phyloP scores from a whole-genome alignment of 2,329 filamentous ascomycete species.

The Aureobasidium lini region DNA sequence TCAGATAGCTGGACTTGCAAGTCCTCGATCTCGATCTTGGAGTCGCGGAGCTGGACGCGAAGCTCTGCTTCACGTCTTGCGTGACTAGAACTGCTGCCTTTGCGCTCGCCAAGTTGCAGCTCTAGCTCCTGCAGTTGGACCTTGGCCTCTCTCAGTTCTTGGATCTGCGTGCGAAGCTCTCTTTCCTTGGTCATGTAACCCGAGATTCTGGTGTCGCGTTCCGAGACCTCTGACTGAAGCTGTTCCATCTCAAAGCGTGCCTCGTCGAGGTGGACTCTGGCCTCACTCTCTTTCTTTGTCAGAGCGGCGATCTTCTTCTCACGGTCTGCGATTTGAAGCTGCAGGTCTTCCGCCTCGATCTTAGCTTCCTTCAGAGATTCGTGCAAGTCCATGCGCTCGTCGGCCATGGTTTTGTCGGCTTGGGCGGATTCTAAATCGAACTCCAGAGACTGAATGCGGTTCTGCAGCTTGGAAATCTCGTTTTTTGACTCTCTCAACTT shows the following conservation, averaged over 20 bases:
- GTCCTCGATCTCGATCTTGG: constrained; percentile 26
- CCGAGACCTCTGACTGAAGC: constrained; percentile 51
- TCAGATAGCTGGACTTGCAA: constrained; percentile 34
- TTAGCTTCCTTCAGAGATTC: constrained; percentile 55
- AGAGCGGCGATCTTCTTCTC: constrained; percentile 57
- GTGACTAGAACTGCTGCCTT: constrained; percentile 29
- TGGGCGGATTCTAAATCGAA: constrained; percentile 50
- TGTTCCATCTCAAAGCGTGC: constrained; percentile 34
- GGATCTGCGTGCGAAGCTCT: constrained; percentile 30
- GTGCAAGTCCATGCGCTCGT: constrained; percentile 54
- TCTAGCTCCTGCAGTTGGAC: constrained; percentile 28
- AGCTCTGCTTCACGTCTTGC: constrained; percentile 34
- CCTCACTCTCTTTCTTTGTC: constrained; percentile 49
- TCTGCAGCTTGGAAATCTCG: constrained; percentile 37
- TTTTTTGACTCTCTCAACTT: constrained; percentile 30
- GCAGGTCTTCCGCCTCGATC: constrained; percentile 47
- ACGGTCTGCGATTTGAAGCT: constrained; percentile 63
- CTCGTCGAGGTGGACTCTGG: constrained; percentile 61
- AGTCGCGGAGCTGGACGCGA: constrained; percentile 27
- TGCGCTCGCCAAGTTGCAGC: constrained; percentile 41
- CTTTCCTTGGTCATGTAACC: constrained; percentile 26
- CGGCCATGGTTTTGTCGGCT: constrained; percentile 40
- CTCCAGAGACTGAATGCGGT: constrained; percentile 50
- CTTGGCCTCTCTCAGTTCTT: constrained; percentile 25
- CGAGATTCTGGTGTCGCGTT: constrained; percentile 24